Evolutionary conservation across 108 stramenopile genomes (phyloP).

Genomic region (Epithemia pelagica): DNA sequence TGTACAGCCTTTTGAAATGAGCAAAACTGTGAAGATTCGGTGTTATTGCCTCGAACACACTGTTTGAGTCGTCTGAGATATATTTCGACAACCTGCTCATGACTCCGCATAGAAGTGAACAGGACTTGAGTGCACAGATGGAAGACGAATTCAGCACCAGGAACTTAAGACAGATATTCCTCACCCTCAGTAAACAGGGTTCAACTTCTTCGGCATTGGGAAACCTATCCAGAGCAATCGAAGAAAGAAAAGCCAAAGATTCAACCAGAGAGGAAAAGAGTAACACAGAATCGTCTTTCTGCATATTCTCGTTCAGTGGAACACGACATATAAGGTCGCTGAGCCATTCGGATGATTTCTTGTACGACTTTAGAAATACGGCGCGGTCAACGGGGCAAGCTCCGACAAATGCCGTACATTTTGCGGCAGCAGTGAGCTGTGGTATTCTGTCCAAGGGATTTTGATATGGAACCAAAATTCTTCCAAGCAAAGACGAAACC

Average conservation of each 20-base stretch:
- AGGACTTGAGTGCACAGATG: conserved; percentile 46
- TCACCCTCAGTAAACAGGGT: conserved; percentile 18
- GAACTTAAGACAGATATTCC: conserved; percentile 25
- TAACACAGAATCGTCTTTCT: background rate
- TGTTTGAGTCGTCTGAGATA: conserved; percentile 16
- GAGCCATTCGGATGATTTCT: conserved; percentile 18
- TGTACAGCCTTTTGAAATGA: conserved; percentile 65
- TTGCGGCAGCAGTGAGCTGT: background rate
- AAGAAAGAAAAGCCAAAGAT: conserved; percentile 36
- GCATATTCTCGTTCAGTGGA: background rate
- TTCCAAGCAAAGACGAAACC: background rate
- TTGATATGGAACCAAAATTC: background rate
- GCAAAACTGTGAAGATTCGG: conserved; percentile 50
- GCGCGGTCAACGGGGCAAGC: background rate
- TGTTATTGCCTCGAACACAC: conserved; percentile 49
- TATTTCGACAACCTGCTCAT: conserved; percentile 9
- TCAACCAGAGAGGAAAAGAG: conserved; percentile 34
- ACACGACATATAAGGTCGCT: background rate
- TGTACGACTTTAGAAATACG: background rate
- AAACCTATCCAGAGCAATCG: background rate
- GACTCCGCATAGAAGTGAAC: conserved; percentile 31
- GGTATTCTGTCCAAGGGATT: too few species aligned
- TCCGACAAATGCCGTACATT: background rate
- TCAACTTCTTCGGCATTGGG: conserved; percentile 7
- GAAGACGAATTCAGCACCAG: conserved; percentile 31